phyloP scores from a whole-genome alignment of 805 yeast species.

The Scheffersomyces stipitis region DNA sequence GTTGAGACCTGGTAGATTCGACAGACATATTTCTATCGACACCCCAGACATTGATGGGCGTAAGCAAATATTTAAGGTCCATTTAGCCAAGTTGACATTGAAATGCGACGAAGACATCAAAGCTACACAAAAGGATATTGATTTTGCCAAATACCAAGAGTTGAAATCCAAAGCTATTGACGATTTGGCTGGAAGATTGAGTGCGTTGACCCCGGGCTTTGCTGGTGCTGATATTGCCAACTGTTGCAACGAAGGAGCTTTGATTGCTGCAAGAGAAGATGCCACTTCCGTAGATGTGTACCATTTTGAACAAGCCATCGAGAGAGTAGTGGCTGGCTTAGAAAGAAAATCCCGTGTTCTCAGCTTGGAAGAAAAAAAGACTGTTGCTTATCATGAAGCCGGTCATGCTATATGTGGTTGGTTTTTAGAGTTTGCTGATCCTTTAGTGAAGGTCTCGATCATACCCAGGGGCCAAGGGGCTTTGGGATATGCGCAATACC shows the following conservation, averaged over 20 bases:
- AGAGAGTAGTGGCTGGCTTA: conserved; percentile 91
- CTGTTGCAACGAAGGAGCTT: conserved; percentile 91
- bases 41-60: conserved; percentile 89
- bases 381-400: conserved; percentile 94
- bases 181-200: conserved; percentile 75
- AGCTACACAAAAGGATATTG: conserved; percentile 35
- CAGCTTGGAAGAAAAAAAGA: conserved; percentile 74
- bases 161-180: conserved; percentile 47
- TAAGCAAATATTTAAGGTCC: conserved; percentile 81
- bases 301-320: conserved; percentile 91
- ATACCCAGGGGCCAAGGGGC: conserved; percentile 96
- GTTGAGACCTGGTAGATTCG: conserved; percentile 93
- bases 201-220: conserved; percentile 92
- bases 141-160: conserved; percentile 40
- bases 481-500: conserved; percentile 91
- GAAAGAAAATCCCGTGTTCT: conserved; percentile 81
- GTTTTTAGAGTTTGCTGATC: conserved; percentile 86
- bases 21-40: conserved; percentile 83
- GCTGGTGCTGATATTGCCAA: conserved; percentile 97
- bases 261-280: conserved; percentile 83
- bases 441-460: conserved; percentile 87
- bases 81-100: conserved; percentile 60
- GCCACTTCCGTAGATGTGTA: conserved; percentile 58
- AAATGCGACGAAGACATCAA: conserved; percentile 38
- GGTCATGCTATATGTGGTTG: conserved; percentile 97